Percentiles rank a stretch among this genome's conserved stretches.
phyloP scores from a whole-genome alignment of 2,329 filamentous ascomycete species.

The Exophiala sp. region DNA sequence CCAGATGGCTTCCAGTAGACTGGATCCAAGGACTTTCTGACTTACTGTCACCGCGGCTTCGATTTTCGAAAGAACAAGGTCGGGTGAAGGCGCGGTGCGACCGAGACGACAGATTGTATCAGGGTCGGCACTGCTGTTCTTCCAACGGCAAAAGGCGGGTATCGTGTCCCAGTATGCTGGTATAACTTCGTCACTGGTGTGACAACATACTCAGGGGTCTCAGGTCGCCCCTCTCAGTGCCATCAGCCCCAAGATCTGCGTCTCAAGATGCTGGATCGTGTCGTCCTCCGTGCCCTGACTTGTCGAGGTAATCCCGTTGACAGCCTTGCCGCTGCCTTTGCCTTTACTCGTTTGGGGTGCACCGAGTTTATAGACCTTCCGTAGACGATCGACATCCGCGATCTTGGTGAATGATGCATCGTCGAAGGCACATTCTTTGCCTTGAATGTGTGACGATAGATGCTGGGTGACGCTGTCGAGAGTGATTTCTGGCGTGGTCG shows the following conservation, averaged over 20 bases:
- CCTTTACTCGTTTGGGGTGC: constrained; percentile 14
- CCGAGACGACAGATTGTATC: too few species aligned
- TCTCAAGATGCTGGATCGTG: constrained; percentile 59
- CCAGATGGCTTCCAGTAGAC: too few species aligned
- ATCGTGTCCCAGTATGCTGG: too few species aligned
- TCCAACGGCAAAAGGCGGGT: too few species aligned
- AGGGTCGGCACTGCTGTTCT: too few species aligned
- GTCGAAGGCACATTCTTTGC: constrained; percentile 55
- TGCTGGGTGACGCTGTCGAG: constrained; percentile 56
- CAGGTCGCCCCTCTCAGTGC: constrained; percentile 62
- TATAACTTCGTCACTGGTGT: not conserved
- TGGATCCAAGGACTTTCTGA: too few species aligned
- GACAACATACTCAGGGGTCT: constrained; percentile 10
- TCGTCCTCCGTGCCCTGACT: constrained; percentile 1
- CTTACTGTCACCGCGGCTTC: too few species aligned
- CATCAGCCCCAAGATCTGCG: constrained; percentile 70
- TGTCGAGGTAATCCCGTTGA: constrained; percentile 1
- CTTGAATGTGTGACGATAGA: constrained; percentile 60
- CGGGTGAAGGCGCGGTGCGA: too few species aligned
- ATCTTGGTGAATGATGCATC: constrained; percentile 59
- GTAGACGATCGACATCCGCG: constrained; percentile 66
- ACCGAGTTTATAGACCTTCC: constrained; percentile 84
- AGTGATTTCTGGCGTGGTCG: constrained; percentile 48
- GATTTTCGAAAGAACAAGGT: too few species aligned
- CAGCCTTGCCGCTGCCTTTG: constrained; percentile 27